Evolutionary conservation across 768 basidiomycete species (phyloP), one percentile per base, ranked within the genome.

Genomic region (Lactarius pseudohatsudake): DNA sequence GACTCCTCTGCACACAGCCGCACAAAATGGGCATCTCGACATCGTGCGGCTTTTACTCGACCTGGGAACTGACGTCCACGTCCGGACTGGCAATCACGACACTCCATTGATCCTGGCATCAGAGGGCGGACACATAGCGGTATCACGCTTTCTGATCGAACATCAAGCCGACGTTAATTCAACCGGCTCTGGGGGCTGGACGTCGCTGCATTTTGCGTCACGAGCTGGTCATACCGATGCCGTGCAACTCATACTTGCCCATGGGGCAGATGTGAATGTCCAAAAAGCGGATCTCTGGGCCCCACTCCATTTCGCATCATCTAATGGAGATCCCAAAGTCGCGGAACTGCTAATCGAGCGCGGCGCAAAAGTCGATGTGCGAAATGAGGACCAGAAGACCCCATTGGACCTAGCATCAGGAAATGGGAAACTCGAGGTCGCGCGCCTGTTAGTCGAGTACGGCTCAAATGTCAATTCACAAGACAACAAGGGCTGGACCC

Each of bases 21-120:
- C 63, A n/a, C 20, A 3, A 16, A 18, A 47, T 11, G 63, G 57
- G 1, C 43, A 57, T 38, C 56, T 57, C 2, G 43, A 47, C 9
- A 13, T 57, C 30, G 62, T 40, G 6, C 62, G 16, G 36, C 18
- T 62, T 2, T 43, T 62, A 4, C 26, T 56, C 26, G 53, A 40
- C 26, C 28, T 9, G 13, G 61, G 61, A 15, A 16, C 20, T 22
- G 20, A 38, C 6, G 28, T 62, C 28, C 38, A 55, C n/a, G 53
- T 40, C 16, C 61, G 5, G 10, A 41, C n/a, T 15, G 26, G 11
- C 3, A 8, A 6, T 18, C n/a, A 53, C 47, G 11, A 7, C 7
- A 43, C 54, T 5, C 53, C 61, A 22, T 55, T 62, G 38, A 18
- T 38, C 36, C 28, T 62, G 28, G 61, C 61, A 8, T 62, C 61